A percentile compares a stretch with the other conserved stretches of the same genome.
Conservation (phyloP, 2,329 filamentous ascomycete species). For the Trichocomaceae sp. region DNA sequence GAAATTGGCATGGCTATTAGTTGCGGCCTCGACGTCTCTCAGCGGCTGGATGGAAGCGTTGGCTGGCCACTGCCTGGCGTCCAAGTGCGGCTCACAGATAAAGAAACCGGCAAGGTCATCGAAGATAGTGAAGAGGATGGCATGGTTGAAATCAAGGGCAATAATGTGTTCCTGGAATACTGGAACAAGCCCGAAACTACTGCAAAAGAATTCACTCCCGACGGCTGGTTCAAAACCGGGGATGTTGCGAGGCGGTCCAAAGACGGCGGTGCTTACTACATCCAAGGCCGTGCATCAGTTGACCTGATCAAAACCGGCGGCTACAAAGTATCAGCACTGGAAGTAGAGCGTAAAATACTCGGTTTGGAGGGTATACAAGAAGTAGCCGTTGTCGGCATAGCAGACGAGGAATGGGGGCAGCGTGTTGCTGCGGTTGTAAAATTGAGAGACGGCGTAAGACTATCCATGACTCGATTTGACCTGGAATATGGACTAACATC, state of each 20-base stretch:
- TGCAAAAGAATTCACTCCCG: constrained; percentile 39
- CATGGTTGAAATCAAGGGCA: constrained; percentile 39
- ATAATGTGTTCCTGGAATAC: constrained; percentile 36
- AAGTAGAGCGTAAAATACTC: constrained; percentile 50
- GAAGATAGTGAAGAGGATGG: constrained; percentile 32
- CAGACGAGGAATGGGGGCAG: constrained; percentile 50
- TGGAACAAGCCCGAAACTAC: constrained; percentile 39
- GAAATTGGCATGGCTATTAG: constrained; percentile 47
- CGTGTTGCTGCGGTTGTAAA: constrained; percentile 49
- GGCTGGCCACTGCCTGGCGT: constrained; percentile 45
- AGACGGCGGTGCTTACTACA: constrained; percentile 42
- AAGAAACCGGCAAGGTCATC: constrained; percentile 30
- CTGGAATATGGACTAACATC: not conserved
- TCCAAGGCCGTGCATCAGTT: constrained; percentile 47
- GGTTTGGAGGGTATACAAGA: constrained; percentile 45
- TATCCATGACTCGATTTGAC: not conserved
- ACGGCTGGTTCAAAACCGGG: constrained; percentile 47
- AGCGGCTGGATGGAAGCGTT: constrained; percentile 43
- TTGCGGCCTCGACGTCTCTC: constrained; percentile 35
- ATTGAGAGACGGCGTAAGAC: constrained; percentile 29
- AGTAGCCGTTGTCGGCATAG: constrained; percentile 49
- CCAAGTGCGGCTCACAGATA: constrained; percentile 41
- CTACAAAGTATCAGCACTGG: constrained; percentile 50
- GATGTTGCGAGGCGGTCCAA: constrained; percentile 36
- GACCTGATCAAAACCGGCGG: constrained; percentile 53